Evolutionary conservation across 257 asterid species (phyloP), one percentile per base, ranked within the genome.

Genomic region (Przewalskia tangutica): DNA sequence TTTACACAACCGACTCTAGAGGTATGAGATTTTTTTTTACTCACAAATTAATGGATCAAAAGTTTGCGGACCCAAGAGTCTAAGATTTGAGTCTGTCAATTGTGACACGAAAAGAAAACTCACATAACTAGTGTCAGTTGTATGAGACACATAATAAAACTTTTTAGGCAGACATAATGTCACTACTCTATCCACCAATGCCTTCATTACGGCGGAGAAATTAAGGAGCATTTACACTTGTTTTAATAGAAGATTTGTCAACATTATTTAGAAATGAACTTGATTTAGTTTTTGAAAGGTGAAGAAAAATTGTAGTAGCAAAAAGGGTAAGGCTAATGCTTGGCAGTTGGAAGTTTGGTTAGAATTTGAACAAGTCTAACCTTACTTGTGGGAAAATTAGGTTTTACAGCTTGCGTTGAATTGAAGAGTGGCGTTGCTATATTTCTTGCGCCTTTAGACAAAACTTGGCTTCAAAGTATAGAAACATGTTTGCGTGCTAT

Each of bases 341-440:
- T 50, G 44, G 40, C 80, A 50, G 62, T 14, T 50, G 80, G 80
- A 50, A 50, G 79, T 27, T 20, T 40, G 59, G 59, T 75, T 14
- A 75, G 62, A 73, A 27, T 27, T 23, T 75, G 46, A 75, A 50
- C 7, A 50, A 64, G 27, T 64, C 55, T 56, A 27, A 77, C 27
- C 17, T 7, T 23, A 10, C 60, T 79, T 80, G 17, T 20, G 58
- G 53, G 50, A 77, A 80, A 46, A 27, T 1, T 13, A 8, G 59
- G 79, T 23, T 62, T 75, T 80, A 50, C 68, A 77, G 66, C 82
- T 71, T 80, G 68, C 75, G 20, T 42, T 65, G 27, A 34, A 36
- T 77, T 78, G 38, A 12, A 66, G 60, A 18, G 1, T 77, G 42
- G 79, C 80, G n/a, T 11, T 46, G 32, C 32, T 27, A 71, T 10